Evolutionary conservation across 441 rosid genomes (phyloP).

Genomic region (Croton laevigatus): DNA sequence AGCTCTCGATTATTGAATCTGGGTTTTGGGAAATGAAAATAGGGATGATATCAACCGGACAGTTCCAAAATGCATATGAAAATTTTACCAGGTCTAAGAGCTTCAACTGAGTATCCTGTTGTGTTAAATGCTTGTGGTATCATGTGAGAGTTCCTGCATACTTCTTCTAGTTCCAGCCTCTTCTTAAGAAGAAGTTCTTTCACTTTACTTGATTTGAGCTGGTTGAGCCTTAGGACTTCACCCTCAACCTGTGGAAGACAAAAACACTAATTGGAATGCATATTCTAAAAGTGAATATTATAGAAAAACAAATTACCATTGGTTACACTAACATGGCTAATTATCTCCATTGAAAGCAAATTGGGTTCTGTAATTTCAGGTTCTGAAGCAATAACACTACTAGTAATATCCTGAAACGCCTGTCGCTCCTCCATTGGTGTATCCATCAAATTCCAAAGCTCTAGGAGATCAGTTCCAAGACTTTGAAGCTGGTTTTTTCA

Average conservation of each 20-base stretch:
- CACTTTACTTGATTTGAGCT: conserved; percentile 70
- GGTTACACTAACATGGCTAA: conserved; percentile 50
- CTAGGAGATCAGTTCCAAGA: conserved; percentile 61
- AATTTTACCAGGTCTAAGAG: conserved; percentile 55
- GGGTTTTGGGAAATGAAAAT: not conserved
- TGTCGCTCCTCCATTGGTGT: conserved; percentile 72
- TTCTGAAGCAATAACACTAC: conserved; percentile 61
- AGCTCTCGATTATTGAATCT: not conserved
- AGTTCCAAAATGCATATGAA: not conserved
- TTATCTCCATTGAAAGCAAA: conserved; percentile 50
- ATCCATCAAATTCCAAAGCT: conserved; percentile 82
- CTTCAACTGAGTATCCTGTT: conserved; percentile 47
- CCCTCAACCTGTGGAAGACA: conserved; percentile 55
- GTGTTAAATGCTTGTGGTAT: conserved; percentile 42
- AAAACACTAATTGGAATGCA: conserved; percentile 4
- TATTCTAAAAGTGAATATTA: not conserved
- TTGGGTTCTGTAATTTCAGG: conserved; percentile 61
- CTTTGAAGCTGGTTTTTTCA: conserved; percentile 57
- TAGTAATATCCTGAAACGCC: conserved; percentile 55
- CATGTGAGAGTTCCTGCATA: conserved; percentile 70
- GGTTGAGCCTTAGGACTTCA: conserved; percentile 70
- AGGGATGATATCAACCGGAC: not conserved
- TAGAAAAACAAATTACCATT: not conserved
- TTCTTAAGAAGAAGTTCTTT: conserved; percentile 75
- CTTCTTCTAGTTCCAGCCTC: conserved; percentile 73